A percentile compares a stretch with the other conserved stretches of the same genome.
Evolutionary conservation across 129 eudicot genomes (phyloP).

Genomic region (Saussurea involucrata): DNA sequence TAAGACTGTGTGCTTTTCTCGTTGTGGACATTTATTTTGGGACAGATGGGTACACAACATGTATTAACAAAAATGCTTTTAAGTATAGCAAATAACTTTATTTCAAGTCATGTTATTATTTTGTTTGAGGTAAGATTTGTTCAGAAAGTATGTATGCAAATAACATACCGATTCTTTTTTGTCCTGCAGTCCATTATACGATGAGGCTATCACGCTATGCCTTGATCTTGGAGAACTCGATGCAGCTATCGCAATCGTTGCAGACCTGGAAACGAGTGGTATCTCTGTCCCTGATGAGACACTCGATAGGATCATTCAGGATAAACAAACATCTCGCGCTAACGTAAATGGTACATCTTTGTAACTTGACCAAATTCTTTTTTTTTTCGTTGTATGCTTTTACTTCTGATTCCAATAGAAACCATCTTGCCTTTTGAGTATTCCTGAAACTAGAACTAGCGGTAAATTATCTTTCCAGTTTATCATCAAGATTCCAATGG

Average conservation of each 20-base stretch:
- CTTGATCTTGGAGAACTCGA: slow-evolving; percentile 94
- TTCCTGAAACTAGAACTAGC: slow-evolving; percentile 4
- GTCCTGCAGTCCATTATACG: slow-evolving; percentile 74
- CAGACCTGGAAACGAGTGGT: slow-evolving; percentile 89
- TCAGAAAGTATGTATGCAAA: neutral
- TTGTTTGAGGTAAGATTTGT: neutral
- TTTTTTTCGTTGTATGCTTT: slow-evolving; percentile 19
- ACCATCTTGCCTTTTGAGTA: slow-evolving; percentile 11
- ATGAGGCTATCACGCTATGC: slow-evolving; percentile 77
- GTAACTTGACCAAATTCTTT: slow-evolving; percentile 6
- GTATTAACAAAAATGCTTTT: neutral
- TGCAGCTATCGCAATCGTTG: slow-evolving; percentile 85
- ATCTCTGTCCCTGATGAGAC: slow-evolving; percentile 84
- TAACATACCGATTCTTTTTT: slow-evolving; percentile 5
- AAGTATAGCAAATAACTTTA: neutral
- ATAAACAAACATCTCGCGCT: slow-evolving; percentile 60
- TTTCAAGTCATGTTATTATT: neutral
- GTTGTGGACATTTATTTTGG: no score
- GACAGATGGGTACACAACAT: neutral
- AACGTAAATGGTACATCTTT: slow-evolving; percentile 47
- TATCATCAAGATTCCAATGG: neutral
- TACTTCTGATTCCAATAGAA: slow-evolving; percentile 14
- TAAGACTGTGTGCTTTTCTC: no score
- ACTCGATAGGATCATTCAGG: slow-evolving; percentile 76
- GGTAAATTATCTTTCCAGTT: neutral